Conservation (phyloP, 2,329 filamentous ascomycete genomes). For the Albophoma yamanashiensis region DNA sequence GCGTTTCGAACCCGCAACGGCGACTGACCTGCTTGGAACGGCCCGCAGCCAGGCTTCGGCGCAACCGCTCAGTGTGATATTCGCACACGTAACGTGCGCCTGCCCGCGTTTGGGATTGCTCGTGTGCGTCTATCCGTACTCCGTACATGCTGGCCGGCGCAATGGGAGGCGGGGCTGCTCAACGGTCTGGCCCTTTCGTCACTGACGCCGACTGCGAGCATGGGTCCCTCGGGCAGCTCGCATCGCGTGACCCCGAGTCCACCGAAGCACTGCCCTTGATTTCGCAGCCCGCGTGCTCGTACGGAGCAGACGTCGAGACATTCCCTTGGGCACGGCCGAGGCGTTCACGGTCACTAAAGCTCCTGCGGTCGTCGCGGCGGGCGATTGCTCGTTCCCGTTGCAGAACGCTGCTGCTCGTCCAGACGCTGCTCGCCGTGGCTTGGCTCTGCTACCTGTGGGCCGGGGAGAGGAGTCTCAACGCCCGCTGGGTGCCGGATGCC, state of each 20-base stretch:
- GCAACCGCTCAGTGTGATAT: background rate
- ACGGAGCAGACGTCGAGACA: background rate
- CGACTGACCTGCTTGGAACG: background rate
- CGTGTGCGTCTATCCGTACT: background rate
- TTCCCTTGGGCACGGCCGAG: slow-evolving; percentile 1
- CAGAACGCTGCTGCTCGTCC: slow-evolving; percentile 26
- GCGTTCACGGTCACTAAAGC: background rate
- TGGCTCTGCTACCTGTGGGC: slow-evolving; percentile 32
- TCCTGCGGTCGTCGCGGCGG: background rate
- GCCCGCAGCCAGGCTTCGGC: background rate
- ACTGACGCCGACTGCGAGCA: background rate
- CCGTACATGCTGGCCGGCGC: background rate
- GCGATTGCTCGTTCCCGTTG: slow-evolving; percentile 2
- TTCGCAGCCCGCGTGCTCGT: background rate
- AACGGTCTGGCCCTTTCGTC: background rate
- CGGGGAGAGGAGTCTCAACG: slow-evolving; percentile 29
- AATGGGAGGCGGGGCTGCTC: background rate
- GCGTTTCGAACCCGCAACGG: background rate
- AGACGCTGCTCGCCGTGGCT: slow-evolving; percentile 9
- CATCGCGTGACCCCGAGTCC: background rate
- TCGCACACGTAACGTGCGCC: background rate
- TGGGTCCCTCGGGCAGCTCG: background rate
- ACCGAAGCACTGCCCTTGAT: slow-evolving; percentile 2
- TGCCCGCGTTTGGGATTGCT: background rate
- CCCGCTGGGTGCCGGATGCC: slow-evolving; percentile 39